phyloP scores from a whole-genome alignment of 345 rosid species.

The Geranium brycei region DNA sequence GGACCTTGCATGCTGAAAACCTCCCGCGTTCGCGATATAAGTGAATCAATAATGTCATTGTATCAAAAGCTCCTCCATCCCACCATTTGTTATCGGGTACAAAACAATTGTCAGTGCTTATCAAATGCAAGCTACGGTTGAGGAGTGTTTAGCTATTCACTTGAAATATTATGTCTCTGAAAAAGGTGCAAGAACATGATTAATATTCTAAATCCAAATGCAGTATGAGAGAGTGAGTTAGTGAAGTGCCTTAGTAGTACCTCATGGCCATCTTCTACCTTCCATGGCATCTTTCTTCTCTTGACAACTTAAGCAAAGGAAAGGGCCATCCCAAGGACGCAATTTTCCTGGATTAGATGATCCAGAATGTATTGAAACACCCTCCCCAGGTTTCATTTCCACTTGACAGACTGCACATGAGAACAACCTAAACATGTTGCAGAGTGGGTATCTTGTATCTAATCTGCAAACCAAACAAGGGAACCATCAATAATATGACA shows the following conservation, averaged over 20 bases:
- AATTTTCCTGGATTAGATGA: constrained; percentile 43
- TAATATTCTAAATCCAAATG: neutral
- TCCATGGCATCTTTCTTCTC: constrained; percentile 97
- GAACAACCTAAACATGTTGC: constrained; percentile 96
- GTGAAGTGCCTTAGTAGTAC: constrained; percentile 19
- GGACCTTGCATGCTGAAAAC: constrained; percentile 10
- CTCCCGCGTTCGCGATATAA: constrained; percentile 4
- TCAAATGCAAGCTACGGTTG: neutral
- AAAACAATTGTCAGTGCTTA: constrained; percentile 25
- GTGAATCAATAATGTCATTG: constrained; percentile 8
- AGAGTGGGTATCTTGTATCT: constrained; percentile 80
- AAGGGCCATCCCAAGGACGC: constrained; percentile 99
- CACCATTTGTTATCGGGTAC: constrained; percentile 22
- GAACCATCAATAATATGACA: neutral
- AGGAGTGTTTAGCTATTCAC: neutral
- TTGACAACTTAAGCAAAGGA: constrained; percentile 93
- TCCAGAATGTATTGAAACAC: constrained; percentile 78
- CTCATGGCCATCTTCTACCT: constrained; percentile 75
- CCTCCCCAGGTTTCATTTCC: constrained; percentile 96
- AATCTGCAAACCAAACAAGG: constrained; percentile 45
- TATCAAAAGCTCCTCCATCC: constrained; percentile 22
- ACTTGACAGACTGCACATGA: constrained; percentile 98
- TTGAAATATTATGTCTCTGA: neutral
- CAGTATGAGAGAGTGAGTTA: neutral
- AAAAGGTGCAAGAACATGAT: neutral